Conservation (phyloP, 1,139 yeast species). For the Taphrina wiesneri region DNA sequence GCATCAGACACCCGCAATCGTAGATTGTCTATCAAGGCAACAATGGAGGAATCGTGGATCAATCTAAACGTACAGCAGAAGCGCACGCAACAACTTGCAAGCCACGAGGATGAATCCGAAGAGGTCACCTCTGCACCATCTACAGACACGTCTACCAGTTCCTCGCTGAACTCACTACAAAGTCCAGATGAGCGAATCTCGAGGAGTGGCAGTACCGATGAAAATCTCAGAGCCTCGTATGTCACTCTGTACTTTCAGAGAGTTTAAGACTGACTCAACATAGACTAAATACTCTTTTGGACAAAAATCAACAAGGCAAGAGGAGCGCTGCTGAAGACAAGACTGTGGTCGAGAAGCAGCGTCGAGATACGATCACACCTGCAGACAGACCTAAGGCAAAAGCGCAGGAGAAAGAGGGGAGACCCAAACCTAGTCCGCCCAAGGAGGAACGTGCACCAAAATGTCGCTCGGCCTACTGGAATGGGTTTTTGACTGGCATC, state of each 20-base stretch:
- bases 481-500: constrained; percentile 5
- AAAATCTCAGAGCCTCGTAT: constrained; percentile 24
- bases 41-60: constrained; percentile 25
- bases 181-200: constrained; percentile 1
- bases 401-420: background rate
- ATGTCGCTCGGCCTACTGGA: background rate
- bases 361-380: constrained; percentile 22
- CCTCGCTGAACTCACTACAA: constrained; percentile 1
- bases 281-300: constrained; percentile 11
- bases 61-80: constrained; percentile 18
- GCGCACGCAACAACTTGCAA: constrained; percentile 3
- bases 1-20: no score
- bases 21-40: no score
- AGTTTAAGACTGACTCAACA: background rate
- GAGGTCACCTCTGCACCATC: constrained; percentile 30
- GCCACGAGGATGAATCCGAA: constrained; percentile 23
- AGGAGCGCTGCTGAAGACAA: background rate
- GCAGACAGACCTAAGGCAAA: background rate
- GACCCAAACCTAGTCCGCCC: background rate
- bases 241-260: background rate
- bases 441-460: background rate
- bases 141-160: constrained; percentile 12
- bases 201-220: constrained; percentile 28
- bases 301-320: background rate
- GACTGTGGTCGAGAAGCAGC: background rate